Evolutionary conservation across 2,329 filamentous ascomycete genomes (phyloP), one percentile per base, ranked within the genome.

Genomic region (Xylariaceae sp.): DNA sequence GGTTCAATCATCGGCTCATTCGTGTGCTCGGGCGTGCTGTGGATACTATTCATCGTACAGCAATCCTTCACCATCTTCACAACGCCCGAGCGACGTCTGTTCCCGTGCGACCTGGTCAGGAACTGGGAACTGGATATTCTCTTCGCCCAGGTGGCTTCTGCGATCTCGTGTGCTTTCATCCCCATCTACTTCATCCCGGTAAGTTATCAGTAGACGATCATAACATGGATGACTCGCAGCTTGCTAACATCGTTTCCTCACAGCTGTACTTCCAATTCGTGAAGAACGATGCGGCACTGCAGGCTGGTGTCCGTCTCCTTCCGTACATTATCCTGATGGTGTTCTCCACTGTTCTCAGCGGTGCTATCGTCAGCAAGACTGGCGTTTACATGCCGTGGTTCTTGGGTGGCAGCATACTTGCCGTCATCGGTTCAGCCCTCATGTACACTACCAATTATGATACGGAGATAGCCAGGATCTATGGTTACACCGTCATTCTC

Each of bases 251-350:
- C 32, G 7, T 37, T 37, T 16, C 79, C 80, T 0, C 32, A 10
- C 12, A 37, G 32, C 65, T 82, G 5, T 81, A 74, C 66, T 82
- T 82, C 66, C 74, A 79, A 56, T 82, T 81, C 62, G 72, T 72
- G 2, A 68, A 68, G 2, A 72, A 72, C 6, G 78, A 80, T 40
- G 64, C 60, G 1, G 67, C 74, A 0, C 56, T 77, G 3, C 56
- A 70, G 46, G 69, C 75, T 14, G 75, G 67, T 2, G 69, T 77
- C 5, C 65, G 70, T 7, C 65, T 78, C 1, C 64, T 79, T 16
- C 76, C 76, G 16, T 73, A 74, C 48, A 70, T 79, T 37, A 60
- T 73, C 29, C 52, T 77, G 3, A 59, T 74, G 21, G 68, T 73
- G 19, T 57, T 70, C 32, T 59, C 67, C 41, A 66, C 70, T 43